These are phyloP conservation scores for Clitopilus passeckerianus DNA, from an alignment of 768 basidiomycete genomes.

Conservation along the genomic window DNA sequence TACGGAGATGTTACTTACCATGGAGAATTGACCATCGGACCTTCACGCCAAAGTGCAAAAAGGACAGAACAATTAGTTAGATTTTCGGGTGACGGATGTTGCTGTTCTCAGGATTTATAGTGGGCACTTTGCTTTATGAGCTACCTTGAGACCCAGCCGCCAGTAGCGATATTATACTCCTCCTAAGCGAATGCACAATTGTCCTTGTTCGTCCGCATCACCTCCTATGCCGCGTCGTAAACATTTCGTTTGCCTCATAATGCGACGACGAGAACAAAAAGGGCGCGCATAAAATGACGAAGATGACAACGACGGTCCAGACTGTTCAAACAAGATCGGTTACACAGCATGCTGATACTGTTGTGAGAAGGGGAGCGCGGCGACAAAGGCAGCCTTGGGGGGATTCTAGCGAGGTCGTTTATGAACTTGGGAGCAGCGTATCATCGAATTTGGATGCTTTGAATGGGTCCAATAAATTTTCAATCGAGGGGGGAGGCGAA, in stretches of 20 bases:
- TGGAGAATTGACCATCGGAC: no score
- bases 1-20: no score
- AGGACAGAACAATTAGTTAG: no score
- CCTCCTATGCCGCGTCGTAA: neutral
- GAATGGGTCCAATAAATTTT: no score
- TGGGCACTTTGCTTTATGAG: no score
- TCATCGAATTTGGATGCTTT: no score
- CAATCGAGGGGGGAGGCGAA: no score
- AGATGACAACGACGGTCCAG: neutral
- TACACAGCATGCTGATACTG: neutral
- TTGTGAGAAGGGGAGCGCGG: neutral
- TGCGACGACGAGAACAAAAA: neutral
- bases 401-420: neutral
- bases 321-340: neutral
- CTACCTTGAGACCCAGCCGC: no score
- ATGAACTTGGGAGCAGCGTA: neutral
- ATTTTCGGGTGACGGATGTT: no score
- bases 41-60: no score
- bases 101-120: no score
- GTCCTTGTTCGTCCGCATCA: neutral
- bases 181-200: neutral
- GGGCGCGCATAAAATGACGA: neutral
- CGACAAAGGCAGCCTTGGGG: neutral
- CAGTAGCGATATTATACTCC: neutral
- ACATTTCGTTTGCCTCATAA: neutral